Base-by-base conservation (phyloP, 1,284 basidiomycete species). In the Rhodotorula sp. region DNA sequence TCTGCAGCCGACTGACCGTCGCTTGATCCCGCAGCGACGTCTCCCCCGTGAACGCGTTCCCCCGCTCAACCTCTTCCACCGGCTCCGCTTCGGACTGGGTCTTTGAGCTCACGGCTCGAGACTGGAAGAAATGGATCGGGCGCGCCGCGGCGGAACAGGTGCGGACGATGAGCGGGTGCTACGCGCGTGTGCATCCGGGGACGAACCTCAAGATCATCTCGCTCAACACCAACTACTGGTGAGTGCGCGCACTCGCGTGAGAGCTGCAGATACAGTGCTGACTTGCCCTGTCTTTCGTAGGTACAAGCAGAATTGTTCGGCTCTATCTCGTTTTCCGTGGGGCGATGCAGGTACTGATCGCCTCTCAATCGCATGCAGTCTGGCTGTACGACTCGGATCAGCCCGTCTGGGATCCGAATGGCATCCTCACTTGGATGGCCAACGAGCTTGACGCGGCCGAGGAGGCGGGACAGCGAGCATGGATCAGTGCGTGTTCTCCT, bases 181-280 rank as follows among this genome's bases (percentile, higher is more conserved):
- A 77, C 48, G 50, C 74, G n/a, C 41, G 72, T 14, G 68, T 75
- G 19, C 72, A 74, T 50, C 73, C 71, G 3, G 74, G 74, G 14
- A 75, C 74, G 41, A 45, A 68, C 42, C 49, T 78, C 19, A 73
- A 66, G 60, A 71, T 88, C 54, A 84, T 88, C 50, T 85, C 86
- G 0, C 71, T 88, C 67, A 88, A 88, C 69, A 86, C 86, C 7
- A 83, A 85, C 27, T 87, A 85, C 68, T 87, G 86, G 86, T 76
- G 61, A 7, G 61, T 45, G 9, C 4, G 17, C 12, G 5, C 55
- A 12, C 16, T 8, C 0, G 0, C 19, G 4, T 21, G 12, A 27
- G 21, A 25, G 34, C 45, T 17, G 45, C 27, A 7, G 27, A 16
- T 9, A n/a, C 27, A 34, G 45, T 3, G 27, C 25, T n/a, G 46